Evolutionary conservation across 2,329 filamentous ascomycete species (phyloP).

Genomic region (Didymella pinodella): DNA sequence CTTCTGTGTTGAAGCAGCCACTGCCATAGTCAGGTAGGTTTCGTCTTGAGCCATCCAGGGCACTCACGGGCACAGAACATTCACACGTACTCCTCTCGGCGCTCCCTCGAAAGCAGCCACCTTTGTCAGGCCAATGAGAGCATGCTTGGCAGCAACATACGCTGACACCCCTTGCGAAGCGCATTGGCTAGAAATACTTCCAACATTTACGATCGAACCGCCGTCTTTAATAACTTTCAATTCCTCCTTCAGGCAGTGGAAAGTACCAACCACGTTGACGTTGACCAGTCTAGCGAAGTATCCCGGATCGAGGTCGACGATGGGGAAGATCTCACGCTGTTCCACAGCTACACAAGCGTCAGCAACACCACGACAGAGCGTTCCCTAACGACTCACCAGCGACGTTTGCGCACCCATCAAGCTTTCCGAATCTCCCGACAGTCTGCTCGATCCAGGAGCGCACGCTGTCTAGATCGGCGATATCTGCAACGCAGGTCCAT

Average conservation of each 20-base stretch:
- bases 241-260: conserved; percentile 19
- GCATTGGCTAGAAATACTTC: conserved; percentile 23
- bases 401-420: conserved; percentile 26
- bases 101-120: conserved; percentile 59
- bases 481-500: conserved; percentile 20
- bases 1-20: conserved; percentile 21
- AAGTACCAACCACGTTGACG: conserved; percentile 3
- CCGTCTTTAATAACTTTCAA: conserved; percentile 30
- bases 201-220: conserved; percentile 28
- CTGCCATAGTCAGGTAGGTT: neutral
- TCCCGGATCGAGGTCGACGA: conserved; percentile 20
- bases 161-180: conserved; percentile 27
- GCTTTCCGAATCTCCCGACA: conserved; percentile 20
- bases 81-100: conserved; percentile 56
- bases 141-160: conserved; percentile 59
- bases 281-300: conserved; percentile 20
- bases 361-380: neutral
- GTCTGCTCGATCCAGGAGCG: conserved; percentile 23
- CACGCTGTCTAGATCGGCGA: conserved; percentile 15
- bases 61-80: conserved; percentile 56
- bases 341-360: conserved; percentile 17
- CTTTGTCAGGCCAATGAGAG: conserved; percentile 56
- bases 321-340: conserved; percentile 26
- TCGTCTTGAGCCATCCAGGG: neutral
- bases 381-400: conserved; percentile 15